Percentiles rank a stretch among this genome's conserved stretches.
Evolutionary conservation across 345 rosid species (phyloP).

Genomic region (Ceriops zippeliana): DNA sequence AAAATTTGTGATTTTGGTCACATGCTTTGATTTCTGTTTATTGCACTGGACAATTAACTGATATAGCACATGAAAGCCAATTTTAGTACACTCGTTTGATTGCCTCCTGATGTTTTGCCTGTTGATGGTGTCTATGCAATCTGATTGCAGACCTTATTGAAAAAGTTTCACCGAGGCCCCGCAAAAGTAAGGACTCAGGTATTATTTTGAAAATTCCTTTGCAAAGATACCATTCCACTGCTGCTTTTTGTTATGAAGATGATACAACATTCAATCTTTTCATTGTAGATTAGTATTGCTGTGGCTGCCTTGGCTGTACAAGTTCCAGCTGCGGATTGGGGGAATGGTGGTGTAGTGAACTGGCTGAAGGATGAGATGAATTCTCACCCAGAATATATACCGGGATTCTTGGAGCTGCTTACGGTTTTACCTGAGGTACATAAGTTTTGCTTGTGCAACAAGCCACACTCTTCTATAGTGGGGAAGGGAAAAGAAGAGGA

Average conservation of each 20-base stretch:
- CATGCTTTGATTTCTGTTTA: background rate
- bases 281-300: constrained; percentile 89
- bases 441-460: constrained; percentile 1
- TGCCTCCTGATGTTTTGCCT: background rate
- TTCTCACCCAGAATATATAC: constrained; percentile 81
- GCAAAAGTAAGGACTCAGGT: constrained; percentile 99
- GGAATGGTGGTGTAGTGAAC: constrained; percentile 85
- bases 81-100: background rate
- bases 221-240: background rate
- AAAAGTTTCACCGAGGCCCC: constrained; percentile 94
- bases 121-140: constrained; percentile 12
- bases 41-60: background rate
- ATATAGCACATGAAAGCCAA: background rate
- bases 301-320: constrained; percentile 99
- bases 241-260: constrained; percentile 10
- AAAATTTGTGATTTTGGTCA: background rate
- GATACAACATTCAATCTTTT: constrained; percentile 21
- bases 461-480: background rate
- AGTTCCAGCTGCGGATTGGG: constrained; percentile 95
- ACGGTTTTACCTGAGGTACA: constrained; percentile 95
- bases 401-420: constrained; percentile 96
- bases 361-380: constrained; percentile 97
- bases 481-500: background rate
- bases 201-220: constrained; percentile 13
- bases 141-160: constrained; percentile 69